Base-by-base conservation (phyloP, 2,329 filamentous ascomycete species). In the Whalleya microplaca region DNA sequence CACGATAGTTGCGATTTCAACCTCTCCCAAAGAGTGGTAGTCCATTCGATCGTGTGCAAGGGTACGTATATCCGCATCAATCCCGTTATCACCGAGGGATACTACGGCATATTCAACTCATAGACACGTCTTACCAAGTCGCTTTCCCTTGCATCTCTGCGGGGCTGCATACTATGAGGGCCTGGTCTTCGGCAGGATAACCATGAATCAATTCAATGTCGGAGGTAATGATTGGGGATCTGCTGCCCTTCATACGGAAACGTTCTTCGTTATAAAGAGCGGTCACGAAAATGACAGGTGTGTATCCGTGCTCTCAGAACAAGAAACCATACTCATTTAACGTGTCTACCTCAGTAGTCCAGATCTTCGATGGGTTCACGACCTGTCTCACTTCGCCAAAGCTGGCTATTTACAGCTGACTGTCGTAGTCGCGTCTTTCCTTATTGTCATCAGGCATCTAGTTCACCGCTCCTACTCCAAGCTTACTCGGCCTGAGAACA, bases 391-490 rank as follows among this genome's bases (percentile, higher is more conserved):
- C 2, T 66, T 78, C 59, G 75, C 78, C 48, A 71, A 71, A 59
- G 72, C 76, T 27, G 78, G 78, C 43, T 72, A 72, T 54, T 66
- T 73, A 14, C 79, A 81, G 58, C 63, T 72, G 45, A 61, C 67
- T 23, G 61, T 75, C 21, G 66, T 80, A 41, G 62, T 71, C 51
- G 29, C 72, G 20, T 80, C 78, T 2, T 64, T 73, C 29, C 48
- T 74, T 32, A 71, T 75, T 58, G 58, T 76, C 41, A 60, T 69
- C 27, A 66, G 69, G 49, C 68, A 73, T 54, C 64, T 76, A 23
- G 53, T 74, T 48, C 70, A 66, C 42, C 67, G 72, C 49, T 68
- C 71, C 23, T 68, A 69, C 46, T 58, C 64, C 41, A 67, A 60
- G 53, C 64, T 68, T 48, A 64, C 62, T 14, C 58, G 55, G 18